Base-by-base conservation (phyloP, 371 early-diverging fungal genomes). In the Gilbertella persicaria region DNA sequence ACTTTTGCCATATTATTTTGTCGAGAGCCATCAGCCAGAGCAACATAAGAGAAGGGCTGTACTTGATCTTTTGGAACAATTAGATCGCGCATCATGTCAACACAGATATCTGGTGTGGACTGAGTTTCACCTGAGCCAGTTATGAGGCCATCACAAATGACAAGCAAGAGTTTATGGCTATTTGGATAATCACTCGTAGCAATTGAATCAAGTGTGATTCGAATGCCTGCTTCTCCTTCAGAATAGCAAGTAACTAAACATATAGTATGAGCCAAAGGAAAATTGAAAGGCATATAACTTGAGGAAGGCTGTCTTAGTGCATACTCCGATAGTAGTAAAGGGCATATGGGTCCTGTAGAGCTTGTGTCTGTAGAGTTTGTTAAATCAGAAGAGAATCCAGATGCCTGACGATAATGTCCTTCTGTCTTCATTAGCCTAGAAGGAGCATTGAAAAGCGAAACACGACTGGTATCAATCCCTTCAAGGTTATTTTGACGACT, bases 1-100 rank as follows among this genome's bases (percentile, higher is more conserved):
- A 96, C 90, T 64, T 90, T 91, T 55, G 97, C 99, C 88, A 91
- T 92, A 72, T 99, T 99, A 69, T 93, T 89, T 43, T 93, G 91
- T 70, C 91, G 91, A 25, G 81, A 58, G 4, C 99, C 99, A 55
- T 92, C 88, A 2, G 96, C 96, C 53, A 99, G 88, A 6, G 99
- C 93, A 14, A 98, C 82, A 70, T 99, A 99, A n/a, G 84, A 78
- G 45, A 87, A 71, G 4, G 89, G 70, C 54, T 75, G 39, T 16
- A 87, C 89, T 24, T 82, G 74, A 17, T 88, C 84, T 1, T 76
- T 78, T 8, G 83, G 83, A 0, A 86, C 69, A 20, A 87, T 68
- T 50, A 87, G 82, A 55, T 89, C 86, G 1, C 84, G 79, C 93
- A 96, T 85, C 89, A 91, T 92, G 58, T 87, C 69, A 53, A 88